Conservation (phyloP, 1,139 yeast species). For the Protomyces inouyei region DNA sequence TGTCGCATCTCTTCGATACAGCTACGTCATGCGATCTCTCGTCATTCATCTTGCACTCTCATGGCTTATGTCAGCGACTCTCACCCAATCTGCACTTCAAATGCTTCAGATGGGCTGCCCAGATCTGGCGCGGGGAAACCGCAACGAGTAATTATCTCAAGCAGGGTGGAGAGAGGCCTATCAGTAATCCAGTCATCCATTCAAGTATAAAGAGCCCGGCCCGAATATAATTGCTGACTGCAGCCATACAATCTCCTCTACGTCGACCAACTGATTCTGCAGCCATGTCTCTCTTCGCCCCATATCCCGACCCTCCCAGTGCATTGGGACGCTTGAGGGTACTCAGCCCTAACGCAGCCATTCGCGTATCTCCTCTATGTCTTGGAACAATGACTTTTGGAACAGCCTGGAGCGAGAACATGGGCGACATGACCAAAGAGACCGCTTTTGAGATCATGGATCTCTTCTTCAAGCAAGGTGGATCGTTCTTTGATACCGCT, state of each 20-base stretch:
- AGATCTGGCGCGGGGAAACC: too few relatives aligned
- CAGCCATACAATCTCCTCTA: too few relatives aligned
- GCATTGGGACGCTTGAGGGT: constrained; percentile 31
- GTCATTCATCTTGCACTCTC: too few relatives aligned
- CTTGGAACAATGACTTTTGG: constrained; percentile 37
- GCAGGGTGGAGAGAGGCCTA: too few relatives aligned
- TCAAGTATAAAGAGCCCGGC: too few relatives aligned
- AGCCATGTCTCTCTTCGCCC: constrained; percentile 20
- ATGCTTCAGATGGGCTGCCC: too few relatives aligned
- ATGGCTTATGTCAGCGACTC: too few relatives aligned
- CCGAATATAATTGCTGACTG: too few relatives aligned
- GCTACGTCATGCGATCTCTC: not conserved
- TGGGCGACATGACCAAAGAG: constrained; percentile 34
- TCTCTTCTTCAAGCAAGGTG: constrained; percentile 34
- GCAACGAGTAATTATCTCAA: too few relatives aligned
- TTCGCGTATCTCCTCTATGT: constrained; percentile 36
- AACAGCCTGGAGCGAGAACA: constrained; percentile 33
- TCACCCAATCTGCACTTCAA: too few relatives aligned
- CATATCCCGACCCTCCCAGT: constrained; percentile 32
- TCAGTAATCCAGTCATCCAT: too few relatives aligned
- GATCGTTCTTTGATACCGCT: constrained; percentile 37
- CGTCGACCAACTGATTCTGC: too few relatives aligned
- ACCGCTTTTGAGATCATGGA: constrained; percentile 34
- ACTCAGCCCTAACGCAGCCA: constrained; percentile 35
- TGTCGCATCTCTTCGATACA: not conserved